A percentile compares a stretch with the other conserved stretches of the same genome.
Conservation (phyloP, 305 asterid genomes). For the Fraxinus platypoda region DNA sequence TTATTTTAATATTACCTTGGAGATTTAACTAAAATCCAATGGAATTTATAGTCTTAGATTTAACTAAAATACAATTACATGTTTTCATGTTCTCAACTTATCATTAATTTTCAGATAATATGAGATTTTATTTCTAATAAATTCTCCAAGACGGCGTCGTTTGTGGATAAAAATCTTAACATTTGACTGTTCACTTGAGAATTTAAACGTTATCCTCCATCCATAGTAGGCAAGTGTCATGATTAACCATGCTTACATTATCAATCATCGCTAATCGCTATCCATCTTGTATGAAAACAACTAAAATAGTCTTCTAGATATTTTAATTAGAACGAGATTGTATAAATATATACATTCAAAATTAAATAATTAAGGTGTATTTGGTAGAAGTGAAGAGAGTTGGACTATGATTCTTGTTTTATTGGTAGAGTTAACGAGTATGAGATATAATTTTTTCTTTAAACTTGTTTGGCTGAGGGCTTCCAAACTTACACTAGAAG, state of each 20-base stretch:
- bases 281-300: too few relatives aligned
- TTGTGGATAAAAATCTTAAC: too few relatives aligned
- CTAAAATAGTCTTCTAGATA: too few relatives aligned
- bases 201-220: too few relatives aligned
- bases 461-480: too few relatives aligned
- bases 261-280: neutral
- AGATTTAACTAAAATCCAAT: neutral
- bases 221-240: neutral
- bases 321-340: neutral
- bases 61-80: neutral
- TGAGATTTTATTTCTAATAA: neutral
- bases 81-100: too few relatives aligned
- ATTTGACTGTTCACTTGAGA: neutral
- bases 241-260: neutral
- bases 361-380: neutral
- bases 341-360: too few relatives aligned
- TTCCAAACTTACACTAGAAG: neutral
- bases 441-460: too few relatives aligned
- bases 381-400: neutral
- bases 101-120: neutral
- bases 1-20: neutral
- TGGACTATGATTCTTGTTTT: neutral
- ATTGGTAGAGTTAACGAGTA: neutral
- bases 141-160: neutral
- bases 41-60: neutral